Evolutionary conservation across 352 stramenopile species (phyloP).

Genomic region (Phytophthora cryptogea): DNA sequence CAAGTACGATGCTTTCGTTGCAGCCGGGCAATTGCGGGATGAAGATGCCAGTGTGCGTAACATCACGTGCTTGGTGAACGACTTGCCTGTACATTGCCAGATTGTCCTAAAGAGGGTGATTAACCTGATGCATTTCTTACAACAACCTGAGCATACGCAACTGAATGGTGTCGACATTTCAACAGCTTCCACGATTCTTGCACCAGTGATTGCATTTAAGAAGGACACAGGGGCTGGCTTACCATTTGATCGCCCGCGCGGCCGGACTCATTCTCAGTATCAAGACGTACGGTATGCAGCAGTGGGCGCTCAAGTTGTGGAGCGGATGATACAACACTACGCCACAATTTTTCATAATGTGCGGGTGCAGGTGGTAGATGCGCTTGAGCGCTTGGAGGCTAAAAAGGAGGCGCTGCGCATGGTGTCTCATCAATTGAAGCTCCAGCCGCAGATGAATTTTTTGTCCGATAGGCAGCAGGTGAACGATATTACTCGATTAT

Average conservation of each 20-base stretch:
- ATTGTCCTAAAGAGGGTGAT: slow-evolving; percentile 77
- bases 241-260: slow-evolving; percentile 40
- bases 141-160: slow-evolving; percentile 58
- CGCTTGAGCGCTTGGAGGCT: slow-evolving; percentile 58
- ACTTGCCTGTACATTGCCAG: slow-evolving; percentile 69
- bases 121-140: slow-evolving; percentile 67
- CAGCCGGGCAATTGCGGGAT: slow-evolving; percentile 66
- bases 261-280: slow-evolving; percentile 57
- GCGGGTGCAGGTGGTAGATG: slow-evolving; percentile 64
- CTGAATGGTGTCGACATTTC: slow-evolving; percentile 73
- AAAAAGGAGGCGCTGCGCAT: slow-evolving; percentile 69
- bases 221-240: slow-evolving; percentile 52
- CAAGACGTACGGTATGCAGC: slow-evolving; percentile 79
- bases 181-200: slow-evolving; percentile 61
- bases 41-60: slow-evolving; percentile 80
- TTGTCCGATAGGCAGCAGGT: slow-evolving; percentile 67
- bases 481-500: slow-evolving; percentile 66
- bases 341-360: slow-evolving; percentile 78
- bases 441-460: slow-evolving; percentile 68
- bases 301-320: slow-evolving; percentile 74
- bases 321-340: slow-evolving; percentile 80
- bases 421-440: slow-evolving; percentile 73
- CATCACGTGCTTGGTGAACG: slow-evolving; percentile 80
- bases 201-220: slow-evolving; percentile 81
- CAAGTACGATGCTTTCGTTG: slow-evolving; percentile 83